Percentiles rank a stretch among this genome's conserved stretches.
phyloP scores from a whole-genome alignment of 352 stramenopile genomes.

The Globisporangium canariense region DNA sequence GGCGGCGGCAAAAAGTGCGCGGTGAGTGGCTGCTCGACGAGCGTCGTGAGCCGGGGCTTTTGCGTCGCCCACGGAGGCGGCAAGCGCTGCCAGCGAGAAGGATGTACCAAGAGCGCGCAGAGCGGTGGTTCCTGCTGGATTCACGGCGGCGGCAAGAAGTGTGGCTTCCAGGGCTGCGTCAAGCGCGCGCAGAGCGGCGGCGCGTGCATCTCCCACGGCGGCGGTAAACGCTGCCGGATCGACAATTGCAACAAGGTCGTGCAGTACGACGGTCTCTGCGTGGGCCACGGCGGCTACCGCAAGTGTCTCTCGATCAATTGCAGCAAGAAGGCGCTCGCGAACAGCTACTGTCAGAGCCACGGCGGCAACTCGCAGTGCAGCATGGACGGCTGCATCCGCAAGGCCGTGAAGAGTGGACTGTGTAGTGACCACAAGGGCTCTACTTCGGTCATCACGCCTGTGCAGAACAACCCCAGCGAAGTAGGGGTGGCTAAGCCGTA shows the following conservation, averaged over 20 bases:
- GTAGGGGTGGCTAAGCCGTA: neutral
- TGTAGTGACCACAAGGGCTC: constrained; percentile 24
- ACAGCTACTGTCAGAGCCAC: constrained; percentile 33
- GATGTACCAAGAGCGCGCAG: constrained; percentile 38
- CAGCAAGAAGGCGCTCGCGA: constrained; percentile 32
- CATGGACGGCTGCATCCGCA: constrained; percentile 18
- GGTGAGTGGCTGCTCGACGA: constrained; percentile 32
- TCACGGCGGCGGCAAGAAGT: constrained; percentile 49
- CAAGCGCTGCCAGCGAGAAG: constrained; percentile 35
- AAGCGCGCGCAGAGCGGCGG: constrained; percentile 43
- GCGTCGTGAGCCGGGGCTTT: constrained; percentile 40
- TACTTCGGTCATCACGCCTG: constrained; percentile 6
- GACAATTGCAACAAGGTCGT: constrained; percentile 36
- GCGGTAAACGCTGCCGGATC: constrained; percentile 31
- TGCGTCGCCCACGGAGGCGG: constrained; percentile 47
- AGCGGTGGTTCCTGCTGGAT: constrained; percentile 40
- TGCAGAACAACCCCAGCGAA: neutral
- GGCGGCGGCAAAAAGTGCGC: constrained; percentile 57
- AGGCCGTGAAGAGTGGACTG: constrained; percentile 25
- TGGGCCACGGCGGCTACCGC: constrained; percentile 42
- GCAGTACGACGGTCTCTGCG: constrained; percentile 41
- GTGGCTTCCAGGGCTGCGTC: constrained; percentile 30
- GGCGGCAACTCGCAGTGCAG: constrained; percentile 31
- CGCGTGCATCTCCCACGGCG: constrained; percentile 39
- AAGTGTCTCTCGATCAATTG: constrained; percentile 37